A percentile compares a stretch with the other conserved stretches of the same genome.
These are phyloP conservation scores for Arthromyces matolae DNA, from an alignment of 768 basidiomycete genomes.

Conservation along the genomic window DNA sequence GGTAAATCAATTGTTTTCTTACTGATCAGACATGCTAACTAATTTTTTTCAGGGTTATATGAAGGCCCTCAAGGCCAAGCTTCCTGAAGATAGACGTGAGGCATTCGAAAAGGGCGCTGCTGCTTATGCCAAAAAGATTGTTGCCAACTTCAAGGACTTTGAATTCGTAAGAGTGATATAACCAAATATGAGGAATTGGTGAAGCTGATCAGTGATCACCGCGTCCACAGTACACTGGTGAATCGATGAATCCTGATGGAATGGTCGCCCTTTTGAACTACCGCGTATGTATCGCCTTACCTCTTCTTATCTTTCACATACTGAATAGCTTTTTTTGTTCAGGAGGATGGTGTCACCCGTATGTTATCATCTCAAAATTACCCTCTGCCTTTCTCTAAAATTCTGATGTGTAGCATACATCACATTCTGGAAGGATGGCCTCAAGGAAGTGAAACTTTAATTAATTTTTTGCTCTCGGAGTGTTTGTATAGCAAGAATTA, in stretches of 20 bases:
- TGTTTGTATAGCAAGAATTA: slow-evolving; percentile 10
- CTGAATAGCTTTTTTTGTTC: slow-evolving; percentile 8
- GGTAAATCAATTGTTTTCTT: slow-evolving; percentile 34
- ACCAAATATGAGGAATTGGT: too few relatives aligned
- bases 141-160: slow-evolving; percentile 88
- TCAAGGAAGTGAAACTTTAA: slow-evolving; percentile 76
- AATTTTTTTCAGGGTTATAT: slow-evolving; percentile 73
- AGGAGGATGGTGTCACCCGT: slow-evolving; percentile 85
- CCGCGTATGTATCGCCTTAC: slow-evolving; percentile 49
- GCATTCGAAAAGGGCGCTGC: slow-evolving; percentile 81
- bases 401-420: slow-evolving; percentile 60
- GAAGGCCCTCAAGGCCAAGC: slow-evolving; percentile 78
- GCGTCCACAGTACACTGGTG: slow-evolving; percentile 60
- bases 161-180: slow-evolving; percentile 66
- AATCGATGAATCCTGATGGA: slow-evolving; percentile 80
- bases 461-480: slow-evolving; percentile 14
- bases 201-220: not conserved
- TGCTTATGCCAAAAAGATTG: slow-evolving; percentile 81
- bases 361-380: too few relatives aligned
- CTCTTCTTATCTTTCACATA: slow-evolving; percentile 4
- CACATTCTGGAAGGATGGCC: slow-evolving; percentile 95
- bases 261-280: slow-evolving; percentile 96
- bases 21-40: not conserved
- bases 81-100: slow-evolving; percentile 56
- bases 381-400: not conserved